Evolutionary conservation across 2,329 filamentous ascomycete species (phyloP), one percentile per base, ranked within the genome.

Genomic region (Neonectria ditissima): DNA sequence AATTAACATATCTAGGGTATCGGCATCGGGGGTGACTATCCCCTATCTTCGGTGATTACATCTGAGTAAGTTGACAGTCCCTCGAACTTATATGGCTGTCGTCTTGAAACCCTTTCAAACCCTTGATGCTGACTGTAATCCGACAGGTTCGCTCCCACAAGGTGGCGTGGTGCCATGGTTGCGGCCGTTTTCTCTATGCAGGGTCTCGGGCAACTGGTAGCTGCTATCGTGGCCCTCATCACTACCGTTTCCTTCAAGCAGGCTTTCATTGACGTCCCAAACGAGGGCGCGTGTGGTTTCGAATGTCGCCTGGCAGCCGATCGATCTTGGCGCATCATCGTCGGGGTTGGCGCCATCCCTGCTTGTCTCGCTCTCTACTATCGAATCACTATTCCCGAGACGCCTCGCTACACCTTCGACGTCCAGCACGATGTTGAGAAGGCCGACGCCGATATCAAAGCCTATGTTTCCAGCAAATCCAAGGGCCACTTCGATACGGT

Each of bases 151-250:
- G 91, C 92, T 9, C 93, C 91, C 3, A 95, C 92, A 13, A 88
- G 91, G 72, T 94, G 91, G 88, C 86, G 92, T 71, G 92, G 92
- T 65, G 91, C 89, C 62, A 95, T 96, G 90, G 92, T 96, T 83
- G 91, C 89, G 11, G 86, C 91, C 16, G 92, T 95, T 52, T 96
- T 96, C 74, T 91, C 91, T 39, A 94, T 94, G 91, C 92, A 96
- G 73, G 92, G 92, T 51, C 82, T 94, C 26, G 92, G 92, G n/a
- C 92, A 95, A 73, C 87, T 95, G 55, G 82, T 83, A 20, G 90
- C 91, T 13, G 90, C 91, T 26, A 81, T 94, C 6, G 85, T 94
- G 20, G 88, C 91, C 13, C 81, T 95, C 34, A 86, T 93, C 57
- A 90, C 89, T 39, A 90, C 89, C 1, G 80, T 84, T 16, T 87